Conservation (phyloP, 192 early-diverging fungal genomes). For the Globomyces pollinis-pini region DNA sequence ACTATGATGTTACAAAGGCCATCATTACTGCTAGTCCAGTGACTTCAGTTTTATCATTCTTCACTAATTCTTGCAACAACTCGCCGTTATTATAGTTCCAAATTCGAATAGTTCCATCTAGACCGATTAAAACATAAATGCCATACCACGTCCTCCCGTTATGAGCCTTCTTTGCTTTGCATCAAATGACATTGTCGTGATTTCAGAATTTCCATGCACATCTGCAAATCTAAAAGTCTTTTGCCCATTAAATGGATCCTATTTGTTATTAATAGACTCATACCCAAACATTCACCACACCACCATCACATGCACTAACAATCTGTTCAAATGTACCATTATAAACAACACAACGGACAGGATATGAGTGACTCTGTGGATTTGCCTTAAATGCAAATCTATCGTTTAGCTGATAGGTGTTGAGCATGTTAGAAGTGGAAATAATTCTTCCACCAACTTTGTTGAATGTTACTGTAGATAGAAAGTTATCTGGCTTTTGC, state of each 20-base stretch:
- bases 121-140: not conserved
- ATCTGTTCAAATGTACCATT: constrained; percentile 39
- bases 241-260: constrained; percentile 32
- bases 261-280: no score
- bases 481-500: constrained; percentile 29
- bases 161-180: constrained; percentile 29
- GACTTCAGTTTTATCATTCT: constrained; percentile 42
- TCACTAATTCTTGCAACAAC: constrained; percentile 40
- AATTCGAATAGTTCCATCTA: constrained; percentile 46
- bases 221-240: constrained; percentile 41
- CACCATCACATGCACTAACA: constrained; percentile 37
- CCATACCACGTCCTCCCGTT: constrained; percentile 47
- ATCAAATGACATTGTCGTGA: constrained; percentile 48
- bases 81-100: constrained; percentile 62
- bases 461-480: constrained; percentile 33
- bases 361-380: constrained; percentile 33
- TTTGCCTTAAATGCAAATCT: constrained; percentile 8
- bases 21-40: constrained; percentile 31
- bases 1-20: constrained; percentile 19
- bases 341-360: constrained; percentile 36
- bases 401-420: constrained; percentile 28
- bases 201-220: constrained; percentile 37
- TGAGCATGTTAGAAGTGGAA: constrained; percentile 18
- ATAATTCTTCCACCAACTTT: constrained; percentile 18
- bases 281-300: constrained; percentile 51